Conservation (phyloP, 1,284 basidiomycete genomes). For the Trametes versicolor region DNA sequence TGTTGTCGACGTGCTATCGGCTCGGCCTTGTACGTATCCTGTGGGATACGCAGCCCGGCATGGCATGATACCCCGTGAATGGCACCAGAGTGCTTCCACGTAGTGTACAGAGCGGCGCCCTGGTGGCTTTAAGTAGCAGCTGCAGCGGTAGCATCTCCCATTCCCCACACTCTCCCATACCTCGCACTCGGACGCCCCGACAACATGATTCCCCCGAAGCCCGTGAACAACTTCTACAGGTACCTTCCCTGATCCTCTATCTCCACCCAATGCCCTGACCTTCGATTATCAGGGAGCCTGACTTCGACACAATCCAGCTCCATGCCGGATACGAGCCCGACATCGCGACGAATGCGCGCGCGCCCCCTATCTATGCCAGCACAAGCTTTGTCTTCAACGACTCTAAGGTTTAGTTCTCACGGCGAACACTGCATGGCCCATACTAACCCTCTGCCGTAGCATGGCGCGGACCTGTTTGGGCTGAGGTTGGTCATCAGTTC, state of each 20-base stretch:
- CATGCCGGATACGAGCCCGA: slow-evolving; percentile 85
- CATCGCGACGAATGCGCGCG: slow-evolving; percentile 79
- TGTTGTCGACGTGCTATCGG: not conserved
- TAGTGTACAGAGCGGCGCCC: not conserved
- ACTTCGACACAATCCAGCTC: slow-evolving; percentile 86
- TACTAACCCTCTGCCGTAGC: slow-evolving; percentile 51
- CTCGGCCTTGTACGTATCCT: not conserved
- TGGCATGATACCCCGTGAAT: not conserved
- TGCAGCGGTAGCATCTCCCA: not conserved
- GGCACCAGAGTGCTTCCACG: not conserved
- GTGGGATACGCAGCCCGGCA: not conserved
- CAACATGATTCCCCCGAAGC: slow-evolving; percentile 28
- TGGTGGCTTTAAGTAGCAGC: not conserved
- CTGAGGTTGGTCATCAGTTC: slow-evolving; percentile 55
- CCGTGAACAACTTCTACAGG: slow-evolving; percentile 29
- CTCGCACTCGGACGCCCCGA: slow-evolving; percentile 48
- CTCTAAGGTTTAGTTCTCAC: slow-evolving; percentile 57
- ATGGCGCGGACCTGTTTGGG: slow-evolving; percentile 86
- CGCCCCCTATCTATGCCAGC: slow-evolving; percentile 84
- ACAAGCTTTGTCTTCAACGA: slow-evolving; percentile 86
- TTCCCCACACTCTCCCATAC: not conserved
- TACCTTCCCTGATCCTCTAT: not conserved
- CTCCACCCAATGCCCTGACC: not conserved
- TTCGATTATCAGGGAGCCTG: slow-evolving; percentile 57
- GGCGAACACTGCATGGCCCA: not conserved